Percentiles rank a stretch among this genome's conserved stretches.
Evolutionary conservation across 805 yeast genomes (phyloP).

Genomic region (Ogataea chonburiensis): DNA sequence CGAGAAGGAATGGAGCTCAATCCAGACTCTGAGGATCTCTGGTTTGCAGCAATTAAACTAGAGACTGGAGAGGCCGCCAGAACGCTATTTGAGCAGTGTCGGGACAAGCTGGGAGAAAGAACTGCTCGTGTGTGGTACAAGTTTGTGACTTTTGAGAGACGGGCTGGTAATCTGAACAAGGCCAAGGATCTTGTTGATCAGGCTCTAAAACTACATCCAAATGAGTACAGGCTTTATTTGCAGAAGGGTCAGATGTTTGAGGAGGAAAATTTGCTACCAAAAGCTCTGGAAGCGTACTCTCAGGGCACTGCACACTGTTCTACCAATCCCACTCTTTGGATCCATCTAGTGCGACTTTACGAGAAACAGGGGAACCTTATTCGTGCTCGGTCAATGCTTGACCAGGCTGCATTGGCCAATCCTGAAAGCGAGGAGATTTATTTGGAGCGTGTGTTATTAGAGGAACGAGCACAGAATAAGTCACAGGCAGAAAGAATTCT

Average conservation of each 20-base stretch:
- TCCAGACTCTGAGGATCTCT: constrained; percentile 52
- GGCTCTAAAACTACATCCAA: constrained; percentile 51
- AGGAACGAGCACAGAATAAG: constrained; percentile 46
- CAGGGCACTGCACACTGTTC: constrained; percentile 52
- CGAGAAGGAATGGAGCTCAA: constrained; percentile 43
- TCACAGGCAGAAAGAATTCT: constrained; percentile 54
- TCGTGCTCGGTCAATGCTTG: constrained; percentile 71
- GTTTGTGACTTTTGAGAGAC: constrained; percentile 52
- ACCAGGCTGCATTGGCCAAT: constrained; percentile 56
- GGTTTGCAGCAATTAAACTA: constrained; percentile 72
- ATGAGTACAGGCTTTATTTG: constrained; percentile 51
- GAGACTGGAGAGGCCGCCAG: constrained; percentile 44
- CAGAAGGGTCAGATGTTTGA: constrained; percentile 60
- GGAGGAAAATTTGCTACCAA: constrained; percentile 27
- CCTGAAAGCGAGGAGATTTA: constrained; percentile 54
- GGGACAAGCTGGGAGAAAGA: constrained; percentile 15
- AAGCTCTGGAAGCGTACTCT: constrained; percentile 48
- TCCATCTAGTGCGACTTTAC: constrained; percentile 47
- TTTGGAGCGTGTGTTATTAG: constrained; percentile 58
- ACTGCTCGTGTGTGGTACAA: constrained; percentile 61
- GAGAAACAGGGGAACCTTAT: constrained; percentile 43
- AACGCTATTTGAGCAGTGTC: constrained; percentile 34
- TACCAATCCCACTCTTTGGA: constrained; percentile 50
- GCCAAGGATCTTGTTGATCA: constrained; percentile 44
- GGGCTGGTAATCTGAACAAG: constrained; percentile 29